A percentile compares a stretch with the other conserved stretches of the same genome.
These are phyloP conservation scores for Phellopilus nigrolimitatus DNA, from an alignment of 1,284 basidiomycete species.

Conservation along the genomic window DNA sequence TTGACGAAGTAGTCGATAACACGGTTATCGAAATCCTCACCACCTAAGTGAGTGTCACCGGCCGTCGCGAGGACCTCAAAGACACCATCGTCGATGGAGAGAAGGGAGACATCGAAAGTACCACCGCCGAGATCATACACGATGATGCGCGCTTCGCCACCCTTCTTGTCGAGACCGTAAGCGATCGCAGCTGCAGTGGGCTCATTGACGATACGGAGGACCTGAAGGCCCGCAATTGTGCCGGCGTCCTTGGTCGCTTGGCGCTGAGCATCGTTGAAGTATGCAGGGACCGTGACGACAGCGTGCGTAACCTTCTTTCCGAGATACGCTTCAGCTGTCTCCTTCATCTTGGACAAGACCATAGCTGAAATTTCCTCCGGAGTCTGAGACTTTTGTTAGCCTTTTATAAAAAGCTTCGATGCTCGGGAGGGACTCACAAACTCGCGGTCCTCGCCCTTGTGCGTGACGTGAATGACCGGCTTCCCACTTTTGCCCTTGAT, in stretches of 20 bases:
- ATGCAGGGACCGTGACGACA: constrained; percentile 97
- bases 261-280: constrained; percentile 99
- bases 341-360: constrained; percentile 98
- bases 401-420: neutral
- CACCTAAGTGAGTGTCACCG: constrained; percentile 98
- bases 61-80: constrained; percentile 98
- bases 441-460: constrained; percentile 82
- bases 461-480: constrained; percentile 80
- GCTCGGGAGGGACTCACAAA: constrained; percentile 52
- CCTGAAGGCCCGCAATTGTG: constrained; percentile 91
- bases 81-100: constrained; percentile 96
- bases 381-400: constrained; percentile 40
- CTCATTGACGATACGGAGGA: constrained; percentile 99
- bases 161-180: constrained; percentile 97
- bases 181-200: constrained; percentile 97
- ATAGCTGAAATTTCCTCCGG: constrained; percentile 92
- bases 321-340: constrained; percentile 97
- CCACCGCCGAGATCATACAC: constrained; percentile 99
- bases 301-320: constrained; percentile 96
- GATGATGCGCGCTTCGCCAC: constrained; percentile 91
- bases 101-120: constrained; percentile 97
- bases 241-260: constrained; percentile 99
- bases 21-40: constrained; percentile 98
- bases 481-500: constrained; percentile 80
- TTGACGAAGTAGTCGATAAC: constrained; percentile 92